These are phyloP conservation scores for Colletotrichum tanaceti DNA, from an alignment of 2,329 filamentous ascomycete species.

Conservation along the genomic window DNA sequence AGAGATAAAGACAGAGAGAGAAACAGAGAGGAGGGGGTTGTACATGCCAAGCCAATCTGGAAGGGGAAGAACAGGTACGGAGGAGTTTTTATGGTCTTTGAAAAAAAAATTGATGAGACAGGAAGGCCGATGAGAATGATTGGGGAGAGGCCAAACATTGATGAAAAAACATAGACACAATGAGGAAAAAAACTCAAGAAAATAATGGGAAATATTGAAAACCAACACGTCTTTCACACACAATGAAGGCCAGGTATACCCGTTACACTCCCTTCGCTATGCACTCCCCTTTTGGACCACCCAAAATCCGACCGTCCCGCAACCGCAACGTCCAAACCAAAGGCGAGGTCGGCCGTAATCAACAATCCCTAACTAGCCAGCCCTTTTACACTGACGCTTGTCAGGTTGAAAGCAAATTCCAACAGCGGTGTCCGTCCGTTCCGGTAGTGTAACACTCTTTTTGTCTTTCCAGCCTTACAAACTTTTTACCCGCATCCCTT, in stretches of 20 bases:
- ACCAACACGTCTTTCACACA: slow-evolving; percentile 46
- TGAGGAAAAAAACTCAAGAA: slow-evolving; percentile 32
- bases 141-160: not conserved
- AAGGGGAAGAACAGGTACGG: slow-evolving; percentile 16
- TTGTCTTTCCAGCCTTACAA: slow-evolving; percentile 57
- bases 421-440: slow-evolving; percentile 44
- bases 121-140: slow-evolving; percentile 10
- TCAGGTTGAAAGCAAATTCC: slow-evolving; percentile 46
- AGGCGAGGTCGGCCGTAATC: slow-evolving; percentile 36
- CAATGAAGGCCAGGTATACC: slow-evolving; percentile 53
- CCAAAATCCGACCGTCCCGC: slow-evolving; percentile 42
- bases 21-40: slow-evolving; percentile 1
- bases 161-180: slow-evolving; percentile 32
- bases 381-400: slow-evolving; percentile 42
- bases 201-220: slow-evolving; percentile 34
- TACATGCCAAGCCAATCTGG: slow-evolving; percentile 33
- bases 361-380: slow-evolving; percentile 41
- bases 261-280: slow-evolving; percentile 59
- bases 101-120: not conserved
- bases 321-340: slow-evolving; percentile 48
- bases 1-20: slow-evolving; percentile 21
- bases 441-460: slow-evolving; percentile 49
- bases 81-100: slow-evolving; percentile 17
- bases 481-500: slow-evolving; percentile 50
- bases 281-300: slow-evolving; percentile 45